phyloP scores from a whole-genome alignment of 768 basidiomycete species.

The Harrya chromipes region DNA sequence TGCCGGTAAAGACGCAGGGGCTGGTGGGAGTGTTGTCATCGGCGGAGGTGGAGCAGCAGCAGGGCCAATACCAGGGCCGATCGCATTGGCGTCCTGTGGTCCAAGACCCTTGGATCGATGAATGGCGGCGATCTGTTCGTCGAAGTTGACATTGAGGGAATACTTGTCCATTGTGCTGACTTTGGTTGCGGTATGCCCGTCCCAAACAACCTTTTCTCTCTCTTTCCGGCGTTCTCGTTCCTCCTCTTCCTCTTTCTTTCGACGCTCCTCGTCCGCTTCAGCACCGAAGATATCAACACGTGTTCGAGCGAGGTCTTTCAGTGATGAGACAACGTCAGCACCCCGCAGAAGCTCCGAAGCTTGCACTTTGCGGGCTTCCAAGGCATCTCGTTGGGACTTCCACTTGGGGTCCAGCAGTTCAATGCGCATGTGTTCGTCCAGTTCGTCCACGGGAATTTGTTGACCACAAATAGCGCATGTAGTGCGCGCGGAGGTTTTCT shows the following conservation, averaged over 20 bases:
- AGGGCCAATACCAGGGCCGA: conserved; percentile 86
- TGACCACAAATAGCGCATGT: conserved; percentile 95
- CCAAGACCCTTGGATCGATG: conserved; percentile 90
- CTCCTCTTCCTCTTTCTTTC: conserved; percentile 84
- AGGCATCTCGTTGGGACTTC: conserved; percentile 90
- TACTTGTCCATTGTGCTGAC: conserved; percentile 90
- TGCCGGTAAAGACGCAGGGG: conserved; percentile 71
- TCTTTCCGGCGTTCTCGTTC: conserved; percentile 80
- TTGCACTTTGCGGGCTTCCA: conserved; percentile 89
- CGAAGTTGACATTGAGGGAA: conserved; percentile 90
- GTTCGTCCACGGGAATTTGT: conserved; percentile 91
- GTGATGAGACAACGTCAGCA: conserved; percentile 90
- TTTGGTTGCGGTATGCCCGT: conserved; percentile 95
- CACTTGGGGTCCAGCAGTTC: conserved; percentile 96
- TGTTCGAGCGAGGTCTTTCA: conserved; percentile 90
- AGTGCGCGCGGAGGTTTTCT: conserved; percentile 63
- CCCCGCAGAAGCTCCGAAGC: conserved; percentile 85
- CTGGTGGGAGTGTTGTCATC: conserved; percentile 61
- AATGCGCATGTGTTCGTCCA: conserved; percentile 98
- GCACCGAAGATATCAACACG: conserved; percentile 97
- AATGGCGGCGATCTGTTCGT: conserved; percentile 97
- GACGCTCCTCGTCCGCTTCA: conserved; percentile 86
- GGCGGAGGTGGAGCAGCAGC: conserved; percentile 64
- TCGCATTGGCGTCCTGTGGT: conserved; percentile 74
- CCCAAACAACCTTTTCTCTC: conserved; percentile 96